phyloP scores from a whole-genome alignment of 805 yeast genomes.

The Cyberlindnera euphorbiiphila region DNA sequence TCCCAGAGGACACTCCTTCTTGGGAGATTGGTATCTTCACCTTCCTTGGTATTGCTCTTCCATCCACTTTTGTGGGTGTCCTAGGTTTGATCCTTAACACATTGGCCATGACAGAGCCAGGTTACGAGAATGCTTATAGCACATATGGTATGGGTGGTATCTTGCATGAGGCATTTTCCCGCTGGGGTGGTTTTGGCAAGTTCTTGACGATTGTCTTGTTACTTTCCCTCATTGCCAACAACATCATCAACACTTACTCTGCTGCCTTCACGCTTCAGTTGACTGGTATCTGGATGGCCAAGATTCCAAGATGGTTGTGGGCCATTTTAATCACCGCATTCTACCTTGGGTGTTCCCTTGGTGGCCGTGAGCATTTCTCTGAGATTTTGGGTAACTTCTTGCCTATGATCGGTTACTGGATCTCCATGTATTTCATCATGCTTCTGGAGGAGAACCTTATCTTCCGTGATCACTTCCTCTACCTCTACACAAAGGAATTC shows the following conservation, averaged over 20 bases:
- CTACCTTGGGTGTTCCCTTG: constrained; percentile 68
- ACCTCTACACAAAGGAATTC: constrained; percentile 42
- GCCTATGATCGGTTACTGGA: constrained; percentile 93
- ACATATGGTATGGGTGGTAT: constrained; percentile 73
- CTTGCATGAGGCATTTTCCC: constrained; percentile 55
- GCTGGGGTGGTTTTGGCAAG: constrained; percentile 77
- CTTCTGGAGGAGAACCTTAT: constrained; percentile 68
- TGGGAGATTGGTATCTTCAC: constrained; percentile 54
- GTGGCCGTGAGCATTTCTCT: constrained; percentile 69
- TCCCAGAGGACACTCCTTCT: constrained; percentile 68
- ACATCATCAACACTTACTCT: constrained; percentile 75
- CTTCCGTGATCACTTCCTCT: constrained; percentile 51
- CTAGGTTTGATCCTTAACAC: constrained; percentile 70
- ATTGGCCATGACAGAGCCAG: constrained; percentile 52
- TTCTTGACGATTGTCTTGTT: constrained; percentile 66
- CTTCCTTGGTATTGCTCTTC: constrained; percentile 60
- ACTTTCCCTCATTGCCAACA: constrained; percentile 75
- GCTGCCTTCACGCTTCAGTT: constrained; percentile 78
- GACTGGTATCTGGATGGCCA: constrained; percentile 48
- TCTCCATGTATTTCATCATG: constrained; percentile 71
- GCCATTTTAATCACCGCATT: constrained; percentile 58
- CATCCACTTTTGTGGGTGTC: constrained; percentile 73
- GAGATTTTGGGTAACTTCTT: constrained; percentile 73
- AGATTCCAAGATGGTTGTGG: constrained; percentile 77
- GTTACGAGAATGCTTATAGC: constrained; percentile 57